Evolutionary conservation across 768 basidiomycete species (phyloP).

Genomic region (Mrakia hoshinonis): DNA sequence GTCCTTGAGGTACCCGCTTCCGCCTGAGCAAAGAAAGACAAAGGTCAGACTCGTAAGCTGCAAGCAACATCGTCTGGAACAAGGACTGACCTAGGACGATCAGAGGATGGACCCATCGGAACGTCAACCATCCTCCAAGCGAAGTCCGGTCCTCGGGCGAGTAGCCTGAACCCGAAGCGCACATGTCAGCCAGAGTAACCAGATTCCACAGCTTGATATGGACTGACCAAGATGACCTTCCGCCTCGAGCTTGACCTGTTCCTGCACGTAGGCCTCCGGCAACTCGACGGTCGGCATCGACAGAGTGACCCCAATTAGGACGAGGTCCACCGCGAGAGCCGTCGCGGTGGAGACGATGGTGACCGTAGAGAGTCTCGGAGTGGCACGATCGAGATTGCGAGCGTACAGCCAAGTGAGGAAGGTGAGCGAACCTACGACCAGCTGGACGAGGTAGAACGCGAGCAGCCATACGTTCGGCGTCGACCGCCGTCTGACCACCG

Average conservation of each 20-base stretch:
- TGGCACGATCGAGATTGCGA: not conserved
- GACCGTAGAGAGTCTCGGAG: not conserved
- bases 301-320: constrained; percentile 16
- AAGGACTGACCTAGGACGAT: too few species aligned
- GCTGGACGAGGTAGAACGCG: not conserved
- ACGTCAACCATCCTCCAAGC: too few species aligned
- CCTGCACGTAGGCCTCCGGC: constrained; percentile 7
- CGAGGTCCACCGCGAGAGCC: not conserved
- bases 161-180: not conserved
- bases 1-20: too few species aligned
- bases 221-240: constrained; percentile 6
- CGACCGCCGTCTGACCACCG: not conserved
- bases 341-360: not conserved
- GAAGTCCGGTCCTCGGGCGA: too few species aligned
- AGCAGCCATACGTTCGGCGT: not conserved
- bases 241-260: constrained; percentile 3
- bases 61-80: too few species aligned
- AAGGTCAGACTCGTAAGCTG: too few species aligned
- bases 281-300: not conserved
- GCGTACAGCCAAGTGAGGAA: constrained; percentile 14
- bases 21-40: too few species aligned
- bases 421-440: constrained; percentile 1
- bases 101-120: too few species aligned
- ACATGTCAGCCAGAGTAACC: too few species aligned
- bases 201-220: not conserved